Evolutionary conservation across 1,284 basidiomycete genomes (phyloP).

Genomic region (Fomes fomentarius): DNA sequence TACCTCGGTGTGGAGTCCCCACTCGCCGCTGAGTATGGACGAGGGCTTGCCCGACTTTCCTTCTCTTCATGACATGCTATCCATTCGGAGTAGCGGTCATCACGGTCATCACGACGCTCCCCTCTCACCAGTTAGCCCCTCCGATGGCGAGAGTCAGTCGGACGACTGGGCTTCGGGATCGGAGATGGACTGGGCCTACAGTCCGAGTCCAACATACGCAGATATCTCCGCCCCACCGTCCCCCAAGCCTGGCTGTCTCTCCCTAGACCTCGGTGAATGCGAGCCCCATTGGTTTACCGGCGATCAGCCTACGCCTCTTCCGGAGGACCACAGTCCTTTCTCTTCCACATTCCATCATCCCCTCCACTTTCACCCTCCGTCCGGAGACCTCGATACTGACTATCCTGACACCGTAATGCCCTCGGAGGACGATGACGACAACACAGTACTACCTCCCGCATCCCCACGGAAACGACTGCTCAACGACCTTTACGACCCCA

Average conservation of each 20-base stretch:
- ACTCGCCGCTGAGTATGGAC: constrained; percentile 25
- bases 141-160: neutral
- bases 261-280: constrained; percentile 4
- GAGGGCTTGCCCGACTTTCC: constrained; percentile 9
- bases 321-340: constrained; percentile 18
- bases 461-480: constrained; percentile 22
- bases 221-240: constrained; percentile 9
- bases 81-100: constrained; percentile 4
- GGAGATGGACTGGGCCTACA: constrained; percentile 18
- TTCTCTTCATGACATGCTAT: constrained; percentile 1
- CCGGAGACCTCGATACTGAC: constrained; percentile 22
- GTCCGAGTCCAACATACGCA: constrained; percentile 16
- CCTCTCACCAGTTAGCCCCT: constrained; percentile 4
- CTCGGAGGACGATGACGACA: constrained; percentile 22
- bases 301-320: neutral
- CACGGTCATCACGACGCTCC: constrained; percentile 1
- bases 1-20: constrained; percentile 23
- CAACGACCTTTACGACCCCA: constrained; percentile 20
- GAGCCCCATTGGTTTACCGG: constrained; percentile 11
- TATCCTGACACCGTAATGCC: constrained; percentile 27
- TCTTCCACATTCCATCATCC: constrained; percentile 12
- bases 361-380: constrained; percentile 10
- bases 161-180: neutral
- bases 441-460: constrained; percentile 9
- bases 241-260: constrained; percentile 12